Base-by-base conservation (phyloP, 176 grass and related monocot species). In the Alopecurus myosuroides region DNA sequence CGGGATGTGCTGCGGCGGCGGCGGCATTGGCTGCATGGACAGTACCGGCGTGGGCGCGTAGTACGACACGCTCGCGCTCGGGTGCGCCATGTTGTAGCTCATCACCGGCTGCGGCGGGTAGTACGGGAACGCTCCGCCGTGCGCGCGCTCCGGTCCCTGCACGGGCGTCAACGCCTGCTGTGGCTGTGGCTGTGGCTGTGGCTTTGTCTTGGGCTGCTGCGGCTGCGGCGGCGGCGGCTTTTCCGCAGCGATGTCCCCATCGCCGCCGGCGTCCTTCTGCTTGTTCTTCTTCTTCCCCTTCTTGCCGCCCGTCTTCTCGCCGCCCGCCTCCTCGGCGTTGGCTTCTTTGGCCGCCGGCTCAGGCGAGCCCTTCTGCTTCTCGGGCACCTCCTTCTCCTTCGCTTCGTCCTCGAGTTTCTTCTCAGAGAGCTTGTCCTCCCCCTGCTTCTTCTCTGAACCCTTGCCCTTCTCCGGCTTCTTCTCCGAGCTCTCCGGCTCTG, bases 41-140 rank as follows among this genome's bases (percentile, higher is more conserved):
- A 57, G 13, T 14, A 44, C 71, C 15, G 89, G 89, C 51, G 69
- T 70, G 22, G 89, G 89, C 56, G 89, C 88, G 91, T 91, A 93
- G 91, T 88, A 97, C 2, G 94, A 92, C 31, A 91, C 80, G 87
- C 94, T 97, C 3, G 89, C 51, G 73, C 81, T 91, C 30, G 94
- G 94, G 45, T 91, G 91, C 41, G 89, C 73, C 51, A 85, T 67
- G 84, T 93, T 82, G 87, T 93, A 97, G 86, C 91, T 93, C 86
- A 93, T 89, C 86, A 91, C 83, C 30, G 91, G 89, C 79, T 88
- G 94, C 79, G 86, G 44, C 52, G 84, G 28, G 76, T 88, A 86
- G 79, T 74, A 86, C 20, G 86, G 84, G 56, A 78, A 86, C 63
- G 42, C 25, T 7, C 5, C 78, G 76, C 51, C 85, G 82, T 15